phyloP scores from a whole-genome alignment of 2,329 filamentous ascomycete species.

The Plectosphaerella cucumerina region DNA sequence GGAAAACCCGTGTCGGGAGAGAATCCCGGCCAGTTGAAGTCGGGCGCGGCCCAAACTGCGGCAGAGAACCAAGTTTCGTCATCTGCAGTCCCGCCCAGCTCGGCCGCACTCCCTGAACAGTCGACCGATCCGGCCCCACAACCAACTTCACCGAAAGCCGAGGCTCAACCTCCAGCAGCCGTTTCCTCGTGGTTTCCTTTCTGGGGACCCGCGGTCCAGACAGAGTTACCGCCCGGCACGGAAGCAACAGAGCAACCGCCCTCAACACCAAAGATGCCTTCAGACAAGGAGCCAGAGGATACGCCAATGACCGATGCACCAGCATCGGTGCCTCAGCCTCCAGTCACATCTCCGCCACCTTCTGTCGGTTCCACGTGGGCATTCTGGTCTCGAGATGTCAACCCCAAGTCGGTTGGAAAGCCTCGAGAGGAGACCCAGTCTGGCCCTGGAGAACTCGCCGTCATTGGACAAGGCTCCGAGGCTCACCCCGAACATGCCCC shows the following conservation, averaged over 20 bases:
- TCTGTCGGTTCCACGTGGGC: slow-evolving; percentile 68
- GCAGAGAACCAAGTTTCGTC: too few species aligned
- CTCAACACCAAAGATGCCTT: slow-evolving; percentile 5
- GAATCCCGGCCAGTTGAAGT: too few species aligned
- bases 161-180: slow-evolving; percentile 13
- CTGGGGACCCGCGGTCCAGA: slow-evolving; percentile 24
- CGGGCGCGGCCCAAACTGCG: too few species aligned
- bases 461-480: slow-evolving; percentile 54
- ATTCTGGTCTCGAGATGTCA: slow-evolving; percentile 67
- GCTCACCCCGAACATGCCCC: slow-evolving; percentile 45
- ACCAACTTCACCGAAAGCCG: slow-evolving; percentile 13
- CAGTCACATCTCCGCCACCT: slow-evolving; percentile 28
- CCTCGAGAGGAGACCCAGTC: slow-evolving; percentile 16
- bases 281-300: slow-evolving; percentile 25
- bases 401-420: slow-evolving; percentile 28
- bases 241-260: slow-evolving; percentile 4
- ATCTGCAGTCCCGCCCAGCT: too few species aligned
- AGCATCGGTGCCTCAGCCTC: slow-evolving; percentile 16
- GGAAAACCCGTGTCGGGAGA: too few species aligned
- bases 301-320: slow-evolving; percentile 39
- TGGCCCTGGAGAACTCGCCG: slow-evolving; percentile 50
- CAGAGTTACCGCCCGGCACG: slow-evolving; percentile 4
- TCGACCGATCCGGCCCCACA: slow-evolving; percentile 2
- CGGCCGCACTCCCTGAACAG: slow-evolving; percentile 1
- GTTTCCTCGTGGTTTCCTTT: slow-evolving; percentile 36